Evolutionary conservation across 2,329 filamentous ascomycete genomes (phyloP), one percentile per base, ranked within the genome.

Genomic region (Nigrospora oryzae): DNA sequence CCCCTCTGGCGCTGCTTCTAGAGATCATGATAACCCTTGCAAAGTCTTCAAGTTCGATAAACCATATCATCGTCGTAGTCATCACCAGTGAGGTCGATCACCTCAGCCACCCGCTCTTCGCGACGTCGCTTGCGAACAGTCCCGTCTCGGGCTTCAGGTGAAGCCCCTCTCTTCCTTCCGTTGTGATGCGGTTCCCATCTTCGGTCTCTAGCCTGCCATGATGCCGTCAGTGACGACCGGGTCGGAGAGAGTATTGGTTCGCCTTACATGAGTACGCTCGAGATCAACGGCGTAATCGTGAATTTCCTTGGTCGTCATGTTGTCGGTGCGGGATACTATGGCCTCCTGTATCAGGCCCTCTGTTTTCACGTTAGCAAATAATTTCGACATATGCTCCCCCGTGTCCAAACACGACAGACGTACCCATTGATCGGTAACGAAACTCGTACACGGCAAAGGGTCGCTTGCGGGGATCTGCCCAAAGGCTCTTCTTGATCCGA

Each of bases 381-480:
- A 8, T n/a, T 5, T 14, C 11, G 5, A 5, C 34, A n/a, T 6
- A 36, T 16, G 5, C 3, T 14, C 2, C 7, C 6, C 5, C 2
- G 6, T 8, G 12, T n/a, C 14, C 34, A 5, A 16, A n/a, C 3
- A 5, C 11, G n/a, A 36, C 34, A 2, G 15, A 36, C 34, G 11
- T 36, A 36, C 34, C 34, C 40, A 42, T 30, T 1, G 40, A 42
- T 5, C 40, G 16, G 14, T 42, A 42, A 11, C 40, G 40, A 11
- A 42, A 42, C 33, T 42, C 40, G 14, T 34, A 42, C 11, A 34
- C 40, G 32, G 40, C 40, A n/a, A 42, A 42, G 5, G 40, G 40
- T 2, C 40, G 40, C 11, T 42, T 42, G 12, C 15, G 8, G 14
- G 33, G 16, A 28, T 42, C 40, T 8, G 32, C 14, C 31, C 31